phyloP scores from a whole-genome alignment of 1,284 basidiomycete species.

The Volvariella surrecta region DNA sequence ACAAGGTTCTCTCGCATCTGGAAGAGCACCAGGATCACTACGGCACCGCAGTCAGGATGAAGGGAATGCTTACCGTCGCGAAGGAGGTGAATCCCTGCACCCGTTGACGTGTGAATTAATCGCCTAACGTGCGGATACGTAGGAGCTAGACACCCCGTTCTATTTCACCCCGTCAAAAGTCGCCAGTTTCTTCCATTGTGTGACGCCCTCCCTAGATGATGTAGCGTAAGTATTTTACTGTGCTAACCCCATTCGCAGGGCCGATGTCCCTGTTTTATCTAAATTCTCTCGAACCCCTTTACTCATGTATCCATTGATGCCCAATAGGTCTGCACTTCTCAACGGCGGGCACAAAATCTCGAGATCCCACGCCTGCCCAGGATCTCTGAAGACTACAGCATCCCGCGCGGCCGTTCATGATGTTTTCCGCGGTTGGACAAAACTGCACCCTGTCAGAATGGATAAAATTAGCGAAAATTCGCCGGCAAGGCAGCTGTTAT shows the following conservation, averaged over 20 bases:
- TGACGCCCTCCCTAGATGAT: conserved; percentile 68
- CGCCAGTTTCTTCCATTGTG: conserved; percentile 77
- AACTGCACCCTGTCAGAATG: conserved; percentile 75
- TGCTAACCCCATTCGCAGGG: not conserved
- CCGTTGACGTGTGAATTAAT: not conserved
- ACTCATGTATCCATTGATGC: conserved; percentile 3
- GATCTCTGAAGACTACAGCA: conserved; percentile 89
- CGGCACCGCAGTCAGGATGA: conserved; percentile 80
- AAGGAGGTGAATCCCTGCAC: conserved; percentile 49
- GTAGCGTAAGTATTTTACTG: conserved; percentile 64
- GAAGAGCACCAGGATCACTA: conserved; percentile 56
- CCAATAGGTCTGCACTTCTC: conserved; percentile 71
- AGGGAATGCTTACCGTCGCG: conserved; percentile 91
- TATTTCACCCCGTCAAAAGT: conserved; percentile 89
- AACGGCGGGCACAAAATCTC: conserved; percentile 83
- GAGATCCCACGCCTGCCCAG: conserved; percentile 83
- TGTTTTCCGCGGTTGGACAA: conserved; percentile 79
- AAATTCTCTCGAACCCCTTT: too few species aligned
- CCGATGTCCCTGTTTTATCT: too few species aligned
- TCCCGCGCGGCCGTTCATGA: conserved; percentile 71
- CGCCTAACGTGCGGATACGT: not conserved
- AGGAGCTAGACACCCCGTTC: conserved; percentile 82
- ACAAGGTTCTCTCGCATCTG: conserved; percentile 70
- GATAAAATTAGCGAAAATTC: conserved; percentile 70
- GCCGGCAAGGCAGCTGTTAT: conserved; percentile 56